Evolutionary conservation across 2,329 filamentous ascomycete species (phyloP).

Genomic region (Fusarium citri): DNA sequence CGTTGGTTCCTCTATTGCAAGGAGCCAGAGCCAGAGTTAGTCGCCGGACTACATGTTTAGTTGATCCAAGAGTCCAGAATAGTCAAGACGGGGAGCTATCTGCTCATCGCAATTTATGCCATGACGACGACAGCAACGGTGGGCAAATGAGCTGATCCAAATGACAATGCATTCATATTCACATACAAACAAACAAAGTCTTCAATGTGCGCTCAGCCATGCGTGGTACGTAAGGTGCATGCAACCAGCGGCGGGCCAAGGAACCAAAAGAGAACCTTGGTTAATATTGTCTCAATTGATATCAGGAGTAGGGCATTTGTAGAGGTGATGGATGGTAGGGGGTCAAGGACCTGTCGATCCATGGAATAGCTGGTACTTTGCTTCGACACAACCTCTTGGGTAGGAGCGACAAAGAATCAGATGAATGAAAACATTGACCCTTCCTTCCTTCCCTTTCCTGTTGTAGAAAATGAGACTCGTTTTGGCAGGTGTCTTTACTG

Average conservation of each 20-base stretch:
- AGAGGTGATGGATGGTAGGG: constrained; percentile 12
- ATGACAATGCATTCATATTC: constrained; percentile 20
- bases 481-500: constrained; percentile 27
- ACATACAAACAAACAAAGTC: background rate
- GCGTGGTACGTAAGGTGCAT: constrained; percentile 21
- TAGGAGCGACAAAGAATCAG: background rate
- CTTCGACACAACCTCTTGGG: background rate
- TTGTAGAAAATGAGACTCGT: constrained; percentile 23
- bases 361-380: constrained; percentile 22
- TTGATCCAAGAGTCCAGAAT: constrained; percentile 14
- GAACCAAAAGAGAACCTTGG: constrained; percentile 16
- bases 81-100: constrained; percentile 26
- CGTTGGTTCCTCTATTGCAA: constrained; percentile 1
- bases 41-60: background rate
- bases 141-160: constrained; percentile 18
- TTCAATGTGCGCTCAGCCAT: constrained; percentile 1
- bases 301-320: background rate
- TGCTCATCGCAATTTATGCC: constrained; percentile 40
- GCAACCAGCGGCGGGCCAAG: constrained; percentile 30
- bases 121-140: constrained; percentile 26
- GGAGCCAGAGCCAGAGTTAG: background rate
- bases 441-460: background rate
- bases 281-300: constrained; percentile 2
- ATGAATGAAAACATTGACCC: constrained; percentile 5
- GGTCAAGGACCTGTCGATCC: constrained; percentile 22